These are phyloP conservation scores for Knufia fluminis DNA, from an alignment of 2,329 filamentous ascomycete species.

Conservation along the genomic window DNA sequence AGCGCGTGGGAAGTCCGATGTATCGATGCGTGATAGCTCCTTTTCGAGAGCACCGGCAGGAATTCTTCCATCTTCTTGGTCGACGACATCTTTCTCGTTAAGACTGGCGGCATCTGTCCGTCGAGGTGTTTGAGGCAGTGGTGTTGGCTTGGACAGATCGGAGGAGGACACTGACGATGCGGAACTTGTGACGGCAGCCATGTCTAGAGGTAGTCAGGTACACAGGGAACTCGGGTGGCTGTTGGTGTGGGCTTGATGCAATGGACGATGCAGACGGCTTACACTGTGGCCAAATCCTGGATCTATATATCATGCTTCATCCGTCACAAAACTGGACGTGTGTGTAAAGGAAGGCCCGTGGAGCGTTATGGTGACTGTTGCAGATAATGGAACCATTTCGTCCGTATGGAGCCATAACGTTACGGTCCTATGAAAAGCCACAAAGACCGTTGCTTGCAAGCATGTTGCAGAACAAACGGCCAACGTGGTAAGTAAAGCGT, in stretches of 20 bases:
- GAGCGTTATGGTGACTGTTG: too few relatives aligned
- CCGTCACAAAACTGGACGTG: too few relatives aligned
- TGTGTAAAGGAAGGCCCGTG: too few relatives aligned
- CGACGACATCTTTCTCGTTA: constrained; percentile 13
- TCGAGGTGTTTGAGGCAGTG: constrained; percentile 11
- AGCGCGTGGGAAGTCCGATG: constrained; percentile 20
- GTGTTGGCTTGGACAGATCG: constrained; percentile 17
- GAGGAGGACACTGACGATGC: constrained; percentile 15
- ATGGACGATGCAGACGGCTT: too few relatives aligned
- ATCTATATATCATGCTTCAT: too few relatives aligned
- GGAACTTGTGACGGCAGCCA: not conserved
- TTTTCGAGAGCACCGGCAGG: constrained; percentile 10
- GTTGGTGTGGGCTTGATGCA: too few relatives aligned
- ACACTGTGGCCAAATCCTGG: too few relatives aligned
- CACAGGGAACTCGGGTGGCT: too few relatives aligned
- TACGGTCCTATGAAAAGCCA: not conserved
- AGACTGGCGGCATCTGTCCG: constrained; percentile 8
- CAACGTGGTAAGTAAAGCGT: not conserved
- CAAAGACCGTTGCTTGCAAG: not conserved
- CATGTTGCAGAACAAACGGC: not conserved
- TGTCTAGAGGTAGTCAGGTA: not conserved
- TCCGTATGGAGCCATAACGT: not conserved
- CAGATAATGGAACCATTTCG: not conserved
- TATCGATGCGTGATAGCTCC: constrained; percentile 22
- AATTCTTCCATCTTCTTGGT: constrained; percentile 8